Base-by-base conservation (phyloP, 1,139 yeast genomes). In the Saccharomyces hybrid region DNA sequence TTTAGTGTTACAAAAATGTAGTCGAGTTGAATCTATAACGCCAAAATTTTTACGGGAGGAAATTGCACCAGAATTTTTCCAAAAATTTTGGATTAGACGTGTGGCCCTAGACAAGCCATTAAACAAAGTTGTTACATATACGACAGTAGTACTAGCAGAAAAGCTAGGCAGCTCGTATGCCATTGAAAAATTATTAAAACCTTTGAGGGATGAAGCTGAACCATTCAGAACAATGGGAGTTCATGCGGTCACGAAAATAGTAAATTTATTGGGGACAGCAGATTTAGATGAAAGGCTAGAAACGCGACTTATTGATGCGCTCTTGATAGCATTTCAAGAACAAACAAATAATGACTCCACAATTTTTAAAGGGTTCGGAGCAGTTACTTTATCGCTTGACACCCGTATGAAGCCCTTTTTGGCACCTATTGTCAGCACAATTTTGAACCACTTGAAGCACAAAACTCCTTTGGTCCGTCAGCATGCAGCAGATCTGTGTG, bases 281-380 rank as follows among this genome's bases (percentile, higher is more conserved):
- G 86, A 81, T 52, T 65, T 84, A 28, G 73, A 79, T 31, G 83
- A 77, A 49, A 73, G 84, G 54, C 69, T 84, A 13, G 96, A 89
- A 60, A 79, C 81, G 48, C 73, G 83, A 49, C 73, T 93, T 47
- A 77, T 93, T 8, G 98, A 93, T 70, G 96, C 96, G 1, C 75
- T 89, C 2, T 70, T 91, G n/a, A 83, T 78, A 57, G 90, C 96
- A 0, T 87, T 88, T 66, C 96, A 89, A 69, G 89, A 88, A 56
- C 97, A 90, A 63, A 75, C 81, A 0, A 65, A 67, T 1, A 81
- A 79, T 32, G 84, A 83, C 57, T 64, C 70, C 3, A 73, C 81
- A 0, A 77, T 88, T 48, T 72, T 89, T 48, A 77, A 76, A 54
- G 86, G 88, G 0, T 81, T 91, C 64, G 85, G 87, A 0, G 75